Base-by-base conservation (phyloP, 2,329 filamentous ascomycete species). In the Fusarium sp. region DNA sequence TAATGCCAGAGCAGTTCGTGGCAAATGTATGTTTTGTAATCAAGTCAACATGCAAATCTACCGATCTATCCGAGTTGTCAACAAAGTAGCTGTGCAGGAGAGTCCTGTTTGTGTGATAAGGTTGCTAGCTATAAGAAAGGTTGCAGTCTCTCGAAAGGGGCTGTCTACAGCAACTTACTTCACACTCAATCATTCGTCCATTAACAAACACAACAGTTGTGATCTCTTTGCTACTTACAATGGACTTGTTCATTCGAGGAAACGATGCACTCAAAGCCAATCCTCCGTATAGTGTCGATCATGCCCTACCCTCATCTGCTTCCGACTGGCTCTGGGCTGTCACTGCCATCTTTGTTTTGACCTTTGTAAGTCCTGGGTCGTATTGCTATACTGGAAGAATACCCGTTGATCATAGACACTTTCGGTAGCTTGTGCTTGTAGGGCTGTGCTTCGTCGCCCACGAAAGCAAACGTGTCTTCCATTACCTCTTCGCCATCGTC, bases 301-400 rank as follows among this genome's bases (percentile, higher is more conserved):
- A 35, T 24, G 32, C 46, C 11, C 17, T 41, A 20, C 20, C 33
- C 13, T 32, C 22, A n/a, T 50, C 24, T 19, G 43, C n/a, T 20
- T 46, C 43, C 11, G 43, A 46, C 26, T 46, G 43, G 43, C 26
- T 46, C 24, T 46, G 43, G 43, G 43, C 43, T 46, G 43, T 46
- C 19, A 46, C 43, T 7, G 43, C 43, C 26, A 20, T 46, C 26
- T 46, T 46, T 30, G 26, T 32, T 17, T 19, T 32, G 13, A 6
- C 43, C 26, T 46, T 46, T 15, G 43, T 46, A 32, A 32, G 43
- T 30, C n/a, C 9, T 8, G 15, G 14, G 14, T 32, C 9, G 3
- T 9, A 32, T 32, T 14, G 9, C 9, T 14, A 13, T 13, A 32
- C 30, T 32, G 5, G 5, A 13, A 6, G 30, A 14, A 13, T 14